Conservation (phyloP, 2,329 filamentous ascomycete species). For the Fonsecaea monophora region DNA sequence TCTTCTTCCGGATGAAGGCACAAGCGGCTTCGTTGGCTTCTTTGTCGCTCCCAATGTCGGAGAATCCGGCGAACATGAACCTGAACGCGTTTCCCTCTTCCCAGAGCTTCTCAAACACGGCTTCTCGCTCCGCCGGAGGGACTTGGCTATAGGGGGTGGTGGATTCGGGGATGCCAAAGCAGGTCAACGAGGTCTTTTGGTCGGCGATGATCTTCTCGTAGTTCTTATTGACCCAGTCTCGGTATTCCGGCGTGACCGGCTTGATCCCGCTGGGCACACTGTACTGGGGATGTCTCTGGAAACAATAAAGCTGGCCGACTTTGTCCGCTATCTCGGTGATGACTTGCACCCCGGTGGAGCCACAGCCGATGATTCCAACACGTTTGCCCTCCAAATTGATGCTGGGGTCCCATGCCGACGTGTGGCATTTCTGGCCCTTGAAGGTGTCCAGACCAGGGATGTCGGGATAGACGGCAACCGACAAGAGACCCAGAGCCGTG, state of each 20-base stretch:
- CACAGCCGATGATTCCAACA: constrained; percentile 69
- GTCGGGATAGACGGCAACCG: constrained; percentile 65
- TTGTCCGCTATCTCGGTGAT: constrained; percentile 64
- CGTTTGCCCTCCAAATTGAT: constrained; percentile 64
- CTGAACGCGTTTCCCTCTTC: constrained; percentile 58
- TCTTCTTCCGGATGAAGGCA: constrained; percentile 62
- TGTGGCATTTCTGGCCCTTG: constrained; percentile 65
- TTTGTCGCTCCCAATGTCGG: constrained; percentile 54
- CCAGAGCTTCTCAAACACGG: constrained; percentile 58
- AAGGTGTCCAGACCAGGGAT: constrained; percentile 65
- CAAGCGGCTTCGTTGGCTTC: constrained; percentile 61
- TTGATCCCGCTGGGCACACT: constrained; percentile 65
- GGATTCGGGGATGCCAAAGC: constrained; percentile 63
- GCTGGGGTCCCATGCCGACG: constrained; percentile 61
- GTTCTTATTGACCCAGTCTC: constrained; percentile 46
- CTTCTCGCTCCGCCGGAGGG: constrained; percentile 44
- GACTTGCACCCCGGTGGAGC: constrained; percentile 68
- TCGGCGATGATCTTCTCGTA: constrained; percentile 20
- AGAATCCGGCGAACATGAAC: constrained; percentile 59
- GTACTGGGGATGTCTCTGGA: constrained; percentile 71
- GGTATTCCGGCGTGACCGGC: constrained; percentile 55
- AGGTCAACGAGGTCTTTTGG: constrained; percentile 59
- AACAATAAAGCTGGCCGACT: constrained; percentile 56
- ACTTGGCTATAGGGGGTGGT: constrained; percentile 39
- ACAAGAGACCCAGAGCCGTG: constrained; percentile 57